Conservation (phyloP, 2,329 filamentous ascomycete species). For the Arthrinium phaeospermum region DNA sequence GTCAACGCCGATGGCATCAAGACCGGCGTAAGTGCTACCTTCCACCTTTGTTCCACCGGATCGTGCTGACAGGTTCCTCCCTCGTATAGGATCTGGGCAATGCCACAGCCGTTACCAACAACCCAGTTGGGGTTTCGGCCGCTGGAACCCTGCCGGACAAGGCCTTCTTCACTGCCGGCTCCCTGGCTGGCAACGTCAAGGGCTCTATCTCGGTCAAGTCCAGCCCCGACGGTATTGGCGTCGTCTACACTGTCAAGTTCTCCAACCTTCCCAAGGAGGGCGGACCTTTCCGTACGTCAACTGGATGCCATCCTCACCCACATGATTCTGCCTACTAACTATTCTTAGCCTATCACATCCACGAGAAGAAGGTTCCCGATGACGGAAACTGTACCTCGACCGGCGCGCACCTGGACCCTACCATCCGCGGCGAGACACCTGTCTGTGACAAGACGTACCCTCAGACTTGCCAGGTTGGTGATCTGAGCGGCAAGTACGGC, state of each 20-base stretch:
- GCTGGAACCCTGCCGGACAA: constrained; percentile 60
- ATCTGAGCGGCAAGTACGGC: constrained; percentile 77
- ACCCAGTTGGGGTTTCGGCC: constrained; percentile 61
- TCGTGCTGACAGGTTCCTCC: background rate
- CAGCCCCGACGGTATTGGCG: constrained; percentile 56
- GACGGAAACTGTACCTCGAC: constrained; percentile 76
- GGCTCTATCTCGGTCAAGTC: constrained; percentile 56
- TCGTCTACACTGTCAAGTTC: constrained; percentile 61
- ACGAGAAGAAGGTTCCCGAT: constrained; percentile 65
- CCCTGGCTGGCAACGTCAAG: constrained; percentile 58
- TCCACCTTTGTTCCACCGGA: background rate
- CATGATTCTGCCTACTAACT: constrained; percentile 24
- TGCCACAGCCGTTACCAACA: constrained; percentile 59
- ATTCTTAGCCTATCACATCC: constrained; percentile 72
- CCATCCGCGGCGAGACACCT: constrained; percentile 64
- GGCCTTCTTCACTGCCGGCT: constrained; percentile 55
- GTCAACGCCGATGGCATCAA: constrained; percentile 32
- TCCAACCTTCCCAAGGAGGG: constrained; percentile 62
- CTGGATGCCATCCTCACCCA: background rate
- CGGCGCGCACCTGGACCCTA: constrained; percentile 74
- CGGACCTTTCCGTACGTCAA: constrained; percentile 63
- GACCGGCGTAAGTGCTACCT: constrained; percentile 26
- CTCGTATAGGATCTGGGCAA: constrained; percentile 43
- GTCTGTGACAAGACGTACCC: constrained; percentile 63
- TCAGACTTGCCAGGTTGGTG: constrained; percentile 75